Percentiles rank a stretch among this genome's conserved stretches.
phyloP scores from a whole-genome alignment of 768 basidiomycete genomes.

The Tulasnella sp. region DNA sequence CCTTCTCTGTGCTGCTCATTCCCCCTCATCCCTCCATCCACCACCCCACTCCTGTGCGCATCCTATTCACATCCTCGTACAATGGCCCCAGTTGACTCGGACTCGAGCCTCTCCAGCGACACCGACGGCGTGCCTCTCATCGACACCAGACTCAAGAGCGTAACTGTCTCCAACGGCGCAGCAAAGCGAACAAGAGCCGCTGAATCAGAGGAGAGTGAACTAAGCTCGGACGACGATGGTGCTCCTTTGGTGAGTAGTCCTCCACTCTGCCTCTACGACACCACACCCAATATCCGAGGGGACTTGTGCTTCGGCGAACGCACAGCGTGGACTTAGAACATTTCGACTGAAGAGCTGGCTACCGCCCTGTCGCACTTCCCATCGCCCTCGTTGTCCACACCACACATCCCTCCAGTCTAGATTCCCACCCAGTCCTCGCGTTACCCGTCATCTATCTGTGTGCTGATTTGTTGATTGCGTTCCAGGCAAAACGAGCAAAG shows the following conservation, averaged over 20 bases:
- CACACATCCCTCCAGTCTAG: neutral
- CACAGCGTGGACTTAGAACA: slow-evolving; percentile 26
- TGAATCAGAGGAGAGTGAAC: slow-evolving; percentile 26
- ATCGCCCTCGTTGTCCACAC: slow-evolving; percentile 26
- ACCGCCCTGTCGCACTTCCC: slow-evolving; percentile 12
- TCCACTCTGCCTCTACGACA: neutral
- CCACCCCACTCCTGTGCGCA: slow-evolving; percentile 17
- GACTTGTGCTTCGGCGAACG: slow-evolving; percentile 29
- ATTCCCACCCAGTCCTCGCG: slow-evolving; percentile 11
- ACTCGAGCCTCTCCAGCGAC: slow-evolving; percentile 24
- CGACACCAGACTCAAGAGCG: neutral
- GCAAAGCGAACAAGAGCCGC: slow-evolving; percentile 2
- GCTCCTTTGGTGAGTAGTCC: slow-evolving; percentile 19
- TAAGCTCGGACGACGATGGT: slow-evolving; percentile 25
- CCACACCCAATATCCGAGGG: slow-evolving; percentile 18
- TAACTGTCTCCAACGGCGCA: slow-evolving; percentile 5
- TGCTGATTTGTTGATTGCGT: slow-evolving; percentile 13
- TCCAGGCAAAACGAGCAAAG: slow-evolving; percentile 27
- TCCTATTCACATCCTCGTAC: neutral
- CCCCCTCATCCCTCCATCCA: slow-evolving; percentile 36
- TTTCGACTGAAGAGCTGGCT: slow-evolving; percentile 13
- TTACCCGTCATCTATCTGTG: neutral
- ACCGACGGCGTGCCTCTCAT: slow-evolving; percentile 30
- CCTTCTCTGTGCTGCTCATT: slow-evolving; percentile 33
- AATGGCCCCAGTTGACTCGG: slow-evolving; percentile 23